phyloP scores from a whole-genome alignment of 805 yeast genomes.

The Teunomyces cretensis region DNA sequence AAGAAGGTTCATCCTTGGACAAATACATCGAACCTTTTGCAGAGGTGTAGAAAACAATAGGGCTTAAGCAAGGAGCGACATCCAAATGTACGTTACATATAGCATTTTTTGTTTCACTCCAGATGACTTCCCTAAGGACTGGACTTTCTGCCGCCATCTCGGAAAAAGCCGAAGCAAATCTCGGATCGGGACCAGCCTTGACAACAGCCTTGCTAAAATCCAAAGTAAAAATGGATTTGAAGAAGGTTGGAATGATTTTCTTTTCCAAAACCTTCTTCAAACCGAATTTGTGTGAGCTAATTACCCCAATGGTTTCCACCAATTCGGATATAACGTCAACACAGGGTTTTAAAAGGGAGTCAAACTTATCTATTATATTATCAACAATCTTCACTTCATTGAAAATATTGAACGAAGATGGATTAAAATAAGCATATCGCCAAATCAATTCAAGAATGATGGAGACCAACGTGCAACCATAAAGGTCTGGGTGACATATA shows the following conservation, averaged over 20 bases:
- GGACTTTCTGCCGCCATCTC: slow-evolving; percentile 84
- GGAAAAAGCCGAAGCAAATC: slow-evolving; percentile 67
- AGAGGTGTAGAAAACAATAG: slow-evolving; percentile 48
- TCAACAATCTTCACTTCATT: slow-evolving; percentile 76
- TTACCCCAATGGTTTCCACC: slow-evolving; percentile 78
- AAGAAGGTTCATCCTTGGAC: slow-evolving; percentile 1
- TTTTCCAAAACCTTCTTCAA: slow-evolving; percentile 50
- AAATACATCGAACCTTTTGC: slow-evolving; percentile 1
- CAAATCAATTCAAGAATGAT: slow-evolving; percentile 62
- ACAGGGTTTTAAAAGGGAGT: slow-evolving; percentile 54
- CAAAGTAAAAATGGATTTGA: slow-evolving; percentile 48
- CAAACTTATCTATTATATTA: slow-evolving; percentile 58
- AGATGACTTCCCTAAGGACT: slow-evolving; percentile 58
- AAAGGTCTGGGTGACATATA: slow-evolving; percentile 53
- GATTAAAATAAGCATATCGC: slow-evolving; percentile 80
- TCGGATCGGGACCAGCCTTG: slow-evolving; percentile 33
- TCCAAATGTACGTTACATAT: slow-evolving; percentile 43
- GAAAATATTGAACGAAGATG: slow-evolving; percentile 79
- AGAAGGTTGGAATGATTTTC: slow-evolving; percentile 42
- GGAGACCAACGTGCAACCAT: slow-evolving; percentile 69
- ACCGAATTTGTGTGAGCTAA: slow-evolving; percentile 76
- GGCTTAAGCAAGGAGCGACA: slow-evolving; percentile 30
- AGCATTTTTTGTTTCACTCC: slow-evolving; percentile 46
- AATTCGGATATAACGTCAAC: slow-evolving; percentile 58
- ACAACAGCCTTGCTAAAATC: slow-evolving; percentile 55